phyloP scores from a whole-genome alignment of 2,329 filamentous ascomycete species.

The Kalmusia sp. region DNA sequence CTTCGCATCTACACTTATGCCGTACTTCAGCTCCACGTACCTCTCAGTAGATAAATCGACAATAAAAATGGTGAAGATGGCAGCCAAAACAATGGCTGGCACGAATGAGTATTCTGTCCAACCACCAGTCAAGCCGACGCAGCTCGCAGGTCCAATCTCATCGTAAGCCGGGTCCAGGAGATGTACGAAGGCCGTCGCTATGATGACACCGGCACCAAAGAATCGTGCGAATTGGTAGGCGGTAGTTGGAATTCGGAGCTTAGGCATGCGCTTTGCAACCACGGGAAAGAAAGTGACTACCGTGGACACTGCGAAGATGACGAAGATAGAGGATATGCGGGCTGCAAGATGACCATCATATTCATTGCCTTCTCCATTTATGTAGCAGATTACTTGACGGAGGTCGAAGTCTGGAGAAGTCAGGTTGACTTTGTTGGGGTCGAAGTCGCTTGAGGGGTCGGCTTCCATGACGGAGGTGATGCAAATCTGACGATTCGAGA shows the following conservation, averaged over 20 bases:
- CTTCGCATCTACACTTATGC: not conserved
- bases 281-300: conserved; percentile 78
- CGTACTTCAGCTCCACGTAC: not conserved
- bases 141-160: conserved; percentile 60
- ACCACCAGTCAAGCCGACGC: conserved; percentile 69
- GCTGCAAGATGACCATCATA: conserved; percentile 74
- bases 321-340: conserved; percentile 85
- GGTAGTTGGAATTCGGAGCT: conserved; percentile 70
- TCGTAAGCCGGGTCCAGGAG: conserved; percentile 81
- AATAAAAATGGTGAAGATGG: conserved; percentile 65
- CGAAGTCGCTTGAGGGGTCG: too few relatives aligned
- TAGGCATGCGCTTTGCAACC: conserved; percentile 65
- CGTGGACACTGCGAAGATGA: conserved; percentile 75
- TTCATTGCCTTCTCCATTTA: conserved; percentile 62
- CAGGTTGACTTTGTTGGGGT: not conserved
- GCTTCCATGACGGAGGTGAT: too few relatives aligned
- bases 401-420: not conserved
- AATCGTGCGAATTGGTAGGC: conserved; percentile 90
- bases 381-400: not conserved
- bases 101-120: conserved; percentile 81
- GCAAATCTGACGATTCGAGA: too few relatives aligned
- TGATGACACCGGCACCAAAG: conserved; percentile 91
- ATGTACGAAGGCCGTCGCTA: conserved; percentile 93
- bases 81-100: conserved; percentile 84
- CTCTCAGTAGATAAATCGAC: not conserved